Evolutionary conservation across 306 rosid genomes (phyloP).

Genomic region (Hylodesmum podocarpum): DNA sequence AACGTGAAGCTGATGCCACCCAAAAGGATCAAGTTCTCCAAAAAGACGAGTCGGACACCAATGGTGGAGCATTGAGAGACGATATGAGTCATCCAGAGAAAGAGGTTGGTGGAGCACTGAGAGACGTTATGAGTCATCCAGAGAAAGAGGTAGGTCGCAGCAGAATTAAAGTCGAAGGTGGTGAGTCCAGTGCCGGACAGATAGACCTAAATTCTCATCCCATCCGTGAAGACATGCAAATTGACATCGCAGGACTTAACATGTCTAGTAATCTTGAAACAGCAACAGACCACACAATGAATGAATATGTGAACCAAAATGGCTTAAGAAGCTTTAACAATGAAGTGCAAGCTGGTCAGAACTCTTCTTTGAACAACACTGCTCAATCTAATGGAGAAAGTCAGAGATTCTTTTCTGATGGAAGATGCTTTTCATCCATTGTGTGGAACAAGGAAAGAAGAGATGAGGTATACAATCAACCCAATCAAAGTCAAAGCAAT

Average conservation of each 20-base stretch:
- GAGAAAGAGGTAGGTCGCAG: slow-evolving; percentile 44
- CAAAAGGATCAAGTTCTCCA: slow-evolving; percentile 34
- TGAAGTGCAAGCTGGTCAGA: slow-evolving; percentile 39
- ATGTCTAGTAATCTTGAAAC: slow-evolving; percentile 48
- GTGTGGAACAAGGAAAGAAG: slow-evolving; percentile 50
- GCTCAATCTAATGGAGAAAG: slow-evolving; percentile 42
- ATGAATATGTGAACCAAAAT: slow-evolving; percentile 39
- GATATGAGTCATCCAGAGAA: slow-evolving; percentile 36
- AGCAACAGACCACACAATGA: slow-evolving; percentile 27
- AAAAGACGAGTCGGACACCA: slow-evolving; percentile 40
- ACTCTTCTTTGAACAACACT: slow-evolving; percentile 32
- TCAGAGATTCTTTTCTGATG: slow-evolving; percentile 48
- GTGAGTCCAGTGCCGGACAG: slow-evolving; percentile 55
- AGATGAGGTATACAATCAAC: slow-evolving; percentile 35
- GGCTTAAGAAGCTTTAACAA: slow-evolving; percentile 35
- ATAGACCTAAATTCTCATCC: slow-evolving; percentile 85
- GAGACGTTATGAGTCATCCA: slow-evolving; percentile 31
- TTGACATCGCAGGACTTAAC: slow-evolving; percentile 46
- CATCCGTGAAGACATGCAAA: slow-evolving; percentile 55
- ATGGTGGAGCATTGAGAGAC: slow-evolving; percentile 42
- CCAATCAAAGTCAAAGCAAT: slow-evolving; percentile 48
- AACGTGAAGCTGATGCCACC: slow-evolving; percentile 52
- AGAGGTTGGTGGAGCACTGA: slow-evolving; percentile 43
- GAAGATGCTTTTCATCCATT: slow-evolving; percentile 40
- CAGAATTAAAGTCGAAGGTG: slow-evolving; percentile 42